Conservation (phyloP, 2,329 filamentous ascomycete genomes). For the Xylariales sp. region DNA sequence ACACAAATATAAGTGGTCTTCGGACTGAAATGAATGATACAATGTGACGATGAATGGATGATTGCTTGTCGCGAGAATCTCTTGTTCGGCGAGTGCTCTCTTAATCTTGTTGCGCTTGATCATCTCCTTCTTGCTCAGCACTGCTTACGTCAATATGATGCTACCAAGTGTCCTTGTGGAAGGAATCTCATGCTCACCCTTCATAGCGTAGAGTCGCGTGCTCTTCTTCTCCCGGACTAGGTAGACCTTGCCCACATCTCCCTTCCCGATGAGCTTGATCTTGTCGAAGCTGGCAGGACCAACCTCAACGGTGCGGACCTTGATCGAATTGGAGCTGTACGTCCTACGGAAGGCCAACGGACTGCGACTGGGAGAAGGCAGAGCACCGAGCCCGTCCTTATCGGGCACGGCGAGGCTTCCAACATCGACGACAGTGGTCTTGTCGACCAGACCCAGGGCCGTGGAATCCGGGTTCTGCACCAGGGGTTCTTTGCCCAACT, state of each 20-base stretch:
- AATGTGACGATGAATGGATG: conserved; percentile 98
- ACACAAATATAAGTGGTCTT: conserved; percentile 97
- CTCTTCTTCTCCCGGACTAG: conserved; percentile 98
- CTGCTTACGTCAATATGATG: conserved; percentile 47
- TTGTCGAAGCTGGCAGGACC: conserved; percentile 96
- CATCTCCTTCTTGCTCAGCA: conserved; percentile 99
- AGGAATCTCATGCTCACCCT: conserved; percentile 60
- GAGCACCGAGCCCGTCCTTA: conserved; percentile 51
- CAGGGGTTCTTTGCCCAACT: conserved; percentile 78
- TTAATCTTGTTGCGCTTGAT: conserved; percentile 99
- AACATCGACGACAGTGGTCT: conserved; percentile 33
- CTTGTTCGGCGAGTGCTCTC: conserved; percentile 91
- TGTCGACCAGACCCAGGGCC: conserved; percentile 43
- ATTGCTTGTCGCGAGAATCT: conserved; percentile 96
- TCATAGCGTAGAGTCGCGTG: conserved; percentile 93
- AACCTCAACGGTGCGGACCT: conserved; percentile 94
- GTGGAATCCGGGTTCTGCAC: conserved; percentile 50
- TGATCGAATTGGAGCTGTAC: conserved; percentile 99
- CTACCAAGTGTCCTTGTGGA: not conserved
- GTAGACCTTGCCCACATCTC: conserved; percentile 97
- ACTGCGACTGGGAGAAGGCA: conserved; percentile 64
- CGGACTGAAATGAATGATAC: conserved; percentile 98
- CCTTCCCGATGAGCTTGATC: conserved; percentile 98
- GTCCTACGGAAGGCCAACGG: conserved; percentile 82
- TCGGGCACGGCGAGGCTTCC: conserved; percentile 36